Conservation (phyloP, 805 yeast species). For the Clavispora vitiphila region DNA sequence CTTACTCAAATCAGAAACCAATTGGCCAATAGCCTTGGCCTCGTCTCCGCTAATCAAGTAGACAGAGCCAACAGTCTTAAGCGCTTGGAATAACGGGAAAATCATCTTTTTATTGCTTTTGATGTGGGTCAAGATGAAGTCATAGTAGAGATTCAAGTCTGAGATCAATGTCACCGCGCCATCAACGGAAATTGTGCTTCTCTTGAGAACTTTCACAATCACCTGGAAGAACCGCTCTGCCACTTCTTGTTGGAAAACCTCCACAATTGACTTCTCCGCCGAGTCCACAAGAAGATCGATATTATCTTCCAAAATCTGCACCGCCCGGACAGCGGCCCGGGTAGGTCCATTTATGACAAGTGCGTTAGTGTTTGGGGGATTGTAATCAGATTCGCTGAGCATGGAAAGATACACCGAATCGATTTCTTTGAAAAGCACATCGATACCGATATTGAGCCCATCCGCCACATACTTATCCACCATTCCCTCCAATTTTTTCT, state of each 20-base stretch:
- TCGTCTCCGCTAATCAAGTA: constrained; percentile 68
- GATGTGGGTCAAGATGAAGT: constrained; percentile 50
- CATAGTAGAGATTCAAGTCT: constrained; percentile 75
- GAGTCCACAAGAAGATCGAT: constrained; percentile 70
- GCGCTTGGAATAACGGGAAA: constrained; percentile 68
- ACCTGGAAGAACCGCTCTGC: constrained; percentile 80
- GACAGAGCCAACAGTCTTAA: constrained; percentile 80
- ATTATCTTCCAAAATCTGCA: constrained; percentile 63
- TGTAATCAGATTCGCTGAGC: constrained; percentile 59
- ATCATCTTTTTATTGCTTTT: constrained; percentile 61
- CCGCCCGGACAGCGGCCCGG: constrained; percentile 58
- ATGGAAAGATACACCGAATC: constrained; percentile 52
- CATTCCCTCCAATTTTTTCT: constrained; percentile 73
- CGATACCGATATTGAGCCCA: constrained; percentile 90
- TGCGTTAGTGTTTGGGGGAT: constrained; percentile 35
- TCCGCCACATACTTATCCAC: constrained; percentile 88
- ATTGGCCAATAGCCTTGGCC: constrained; percentile 76
- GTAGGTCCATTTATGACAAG: constrained; percentile 38
- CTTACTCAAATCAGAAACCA: constrained; percentile 76
- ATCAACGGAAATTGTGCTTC: constrained; percentile 60
- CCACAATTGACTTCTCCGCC: constrained; percentile 83
- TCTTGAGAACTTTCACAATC: constrained; percentile 72
- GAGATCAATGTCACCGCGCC: constrained; percentile 83
- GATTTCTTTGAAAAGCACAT: constrained; percentile 77
- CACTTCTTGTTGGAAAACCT: constrained; percentile 90